Evolutionary conservation across 2,329 filamentous ascomycete species (phyloP).

Genomic region (Calonectria multiphialidica): DNA sequence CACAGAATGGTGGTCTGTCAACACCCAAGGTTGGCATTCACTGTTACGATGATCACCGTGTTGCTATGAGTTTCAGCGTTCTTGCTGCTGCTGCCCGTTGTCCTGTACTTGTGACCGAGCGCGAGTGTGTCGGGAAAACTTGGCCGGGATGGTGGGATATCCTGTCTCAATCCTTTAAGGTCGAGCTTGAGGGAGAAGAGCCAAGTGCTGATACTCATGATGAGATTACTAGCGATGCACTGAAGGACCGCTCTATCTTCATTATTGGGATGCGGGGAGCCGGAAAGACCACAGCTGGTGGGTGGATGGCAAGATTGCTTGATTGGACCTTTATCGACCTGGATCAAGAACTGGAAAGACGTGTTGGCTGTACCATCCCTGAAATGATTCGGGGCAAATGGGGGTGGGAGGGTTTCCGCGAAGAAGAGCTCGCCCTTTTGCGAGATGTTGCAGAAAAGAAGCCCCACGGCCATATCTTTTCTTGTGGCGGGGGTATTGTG

Average conservation of each 20-base stretch:
- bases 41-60: conserved; percentile 97
- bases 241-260: conserved; percentile 78
- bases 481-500: conserved; percentile 93
- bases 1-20: conserved; percentile 58
- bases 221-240: conserved; percentile 5
- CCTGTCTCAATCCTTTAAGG: conserved; percentile 81
- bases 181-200: conserved; percentile 82
- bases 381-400: conserved; percentile 79
- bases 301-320: conserved; percentile 83
- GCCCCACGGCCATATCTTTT: conserved; percentile 83
- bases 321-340: conserved; percentile 86
- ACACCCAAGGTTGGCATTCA: conserved; percentile 77
- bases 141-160: conserved; percentile 99
- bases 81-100: conserved; percentile 78
- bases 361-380: conserved; percentile 81
- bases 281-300: conserved; percentile 93
- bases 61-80: conserved; percentile 98
- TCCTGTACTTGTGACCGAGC: conserved; percentile 84
- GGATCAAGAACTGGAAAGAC: conserved; percentile 86
- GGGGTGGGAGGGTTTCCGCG: conserved; percentile 92
- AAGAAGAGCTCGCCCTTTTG: conserved; percentile 81
- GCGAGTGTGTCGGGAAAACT: conserved; percentile 95
- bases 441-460: conserved; percentile 80
- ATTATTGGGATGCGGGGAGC: conserved; percentile 98
- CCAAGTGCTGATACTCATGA: conserved; percentile 39